Evolutionary conservation across 139 green algal genomes (phyloP).

Genomic region (Gonium pectorale): DNA sequence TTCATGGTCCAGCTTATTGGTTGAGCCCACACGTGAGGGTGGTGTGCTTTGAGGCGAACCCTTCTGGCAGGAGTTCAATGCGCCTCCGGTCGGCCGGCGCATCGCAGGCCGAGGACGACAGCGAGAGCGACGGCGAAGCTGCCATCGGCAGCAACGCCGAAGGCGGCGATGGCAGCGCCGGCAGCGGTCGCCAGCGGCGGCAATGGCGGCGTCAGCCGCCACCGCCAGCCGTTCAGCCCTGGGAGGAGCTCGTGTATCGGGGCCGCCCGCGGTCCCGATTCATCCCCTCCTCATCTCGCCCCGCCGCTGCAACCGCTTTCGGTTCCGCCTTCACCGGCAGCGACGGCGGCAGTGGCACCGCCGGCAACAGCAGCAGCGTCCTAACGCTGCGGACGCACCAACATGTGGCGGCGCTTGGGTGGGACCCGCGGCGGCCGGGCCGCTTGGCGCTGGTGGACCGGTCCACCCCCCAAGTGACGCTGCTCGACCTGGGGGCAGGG

Average conservation of each 20-base stretch:
- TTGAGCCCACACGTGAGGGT: no score
- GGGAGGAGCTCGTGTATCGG: no score
- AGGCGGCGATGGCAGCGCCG: neutral
- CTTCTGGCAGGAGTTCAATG: no score
- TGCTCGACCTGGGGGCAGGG: conserved; percentile 27
- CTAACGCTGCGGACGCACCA: neutral
- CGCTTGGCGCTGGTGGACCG: conserved; percentile 13
- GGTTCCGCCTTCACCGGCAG: no score
- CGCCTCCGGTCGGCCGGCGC: no score
- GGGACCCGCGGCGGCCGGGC: conserved; percentile 23
- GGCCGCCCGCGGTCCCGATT: no score
- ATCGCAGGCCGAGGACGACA: neutral
- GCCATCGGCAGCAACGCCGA: neutral
- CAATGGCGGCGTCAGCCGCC: neutral
- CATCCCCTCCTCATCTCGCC: no score
- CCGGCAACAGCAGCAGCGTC: neutral
- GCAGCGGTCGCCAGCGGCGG: no score
- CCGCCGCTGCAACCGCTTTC: no score
- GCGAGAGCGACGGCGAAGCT: neutral
- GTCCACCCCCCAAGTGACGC: neutral
- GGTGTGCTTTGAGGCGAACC: no score
- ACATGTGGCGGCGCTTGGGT: conserved; percentile 13
- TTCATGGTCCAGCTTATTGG: no score
- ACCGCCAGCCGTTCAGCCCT: neutral
- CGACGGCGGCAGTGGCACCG: no score